These are phyloP conservation scores for Wallemia ichthyophaga DNA, from an alignment of 1,284 basidiomycete species.

Conservation along the genomic window DNA sequence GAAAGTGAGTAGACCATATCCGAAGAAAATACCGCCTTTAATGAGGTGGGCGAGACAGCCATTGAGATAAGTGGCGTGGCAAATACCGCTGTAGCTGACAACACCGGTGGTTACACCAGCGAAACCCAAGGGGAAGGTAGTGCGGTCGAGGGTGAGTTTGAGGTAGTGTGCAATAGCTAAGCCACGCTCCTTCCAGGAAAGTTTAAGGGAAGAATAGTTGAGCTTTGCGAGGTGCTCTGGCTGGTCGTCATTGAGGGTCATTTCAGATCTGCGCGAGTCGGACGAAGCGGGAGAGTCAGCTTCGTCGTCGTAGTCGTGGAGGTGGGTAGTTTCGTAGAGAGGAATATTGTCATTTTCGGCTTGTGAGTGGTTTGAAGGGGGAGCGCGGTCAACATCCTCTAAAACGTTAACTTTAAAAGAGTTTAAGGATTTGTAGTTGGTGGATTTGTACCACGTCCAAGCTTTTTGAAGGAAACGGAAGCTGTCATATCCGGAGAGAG, in stretches of 20 bases:
- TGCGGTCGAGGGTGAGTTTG: conserved; percentile 28
- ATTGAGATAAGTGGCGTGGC: conserved; percentile 41
- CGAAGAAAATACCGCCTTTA: conserved; percentile 74
- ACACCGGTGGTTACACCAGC: conserved; percentile 34
- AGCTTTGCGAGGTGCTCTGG: neutral
- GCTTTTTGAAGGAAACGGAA: conserved; percentile 22
- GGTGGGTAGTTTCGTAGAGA: neutral
- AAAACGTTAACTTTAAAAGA: neutral
- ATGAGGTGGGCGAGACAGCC: conserved; percentile 75
- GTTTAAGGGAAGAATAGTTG: neutral
- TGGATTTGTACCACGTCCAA: conserved; percentile 17
- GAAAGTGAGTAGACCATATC: conserved; percentile 64
- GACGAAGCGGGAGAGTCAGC: conserved; percentile 16
- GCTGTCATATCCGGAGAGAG: conserved; percentile 28
- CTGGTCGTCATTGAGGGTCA: conserved; percentile 20
- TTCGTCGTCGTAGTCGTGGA: conserved; percentile 3
- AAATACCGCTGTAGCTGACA: conserved; percentile 50
- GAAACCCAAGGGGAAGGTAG: conserved; percentile 36
- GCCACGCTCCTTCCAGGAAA: conserved; percentile 5
- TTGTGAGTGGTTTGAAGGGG: too few species aligned
- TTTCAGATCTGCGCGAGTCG: conserved; percentile 26
- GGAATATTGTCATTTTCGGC: conserved; percentile 22
- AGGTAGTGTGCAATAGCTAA: conserved; percentile 6
- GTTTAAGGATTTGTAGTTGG: too few species aligned
- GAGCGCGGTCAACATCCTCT: too few species aligned